These are phyloP conservation scores for Capsicum pubescens DNA, from an alignment of 257 asterid genomes.

Conservation along the genomic window DNA sequence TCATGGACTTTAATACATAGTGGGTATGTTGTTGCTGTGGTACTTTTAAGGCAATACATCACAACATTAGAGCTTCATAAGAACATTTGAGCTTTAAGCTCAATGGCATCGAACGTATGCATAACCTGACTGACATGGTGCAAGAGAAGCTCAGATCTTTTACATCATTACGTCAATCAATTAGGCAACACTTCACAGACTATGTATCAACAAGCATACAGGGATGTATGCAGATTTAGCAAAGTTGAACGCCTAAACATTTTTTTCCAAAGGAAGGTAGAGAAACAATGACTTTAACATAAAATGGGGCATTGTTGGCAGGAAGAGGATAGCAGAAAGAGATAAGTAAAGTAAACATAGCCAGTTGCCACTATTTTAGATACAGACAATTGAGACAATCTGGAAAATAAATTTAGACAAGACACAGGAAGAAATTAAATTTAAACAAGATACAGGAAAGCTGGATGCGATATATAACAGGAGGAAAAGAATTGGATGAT, in stretches of 20 bases:
- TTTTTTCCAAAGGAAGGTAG: background rate
- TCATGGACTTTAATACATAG: too few species aligned
- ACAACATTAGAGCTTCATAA: background rate
- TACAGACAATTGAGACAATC: background rate
- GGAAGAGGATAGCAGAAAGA: background rate
- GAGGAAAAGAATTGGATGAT: constrained; percentile 33
- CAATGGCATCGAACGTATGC: background rate
- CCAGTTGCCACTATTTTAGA: background rate
- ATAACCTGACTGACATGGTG: background rate
- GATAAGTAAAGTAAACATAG: background rate
- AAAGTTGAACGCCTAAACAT: background rate
- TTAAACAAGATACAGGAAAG: background rate
- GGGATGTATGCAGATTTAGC: background rate
- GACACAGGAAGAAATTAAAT: background rate
- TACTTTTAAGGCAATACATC: background rate
- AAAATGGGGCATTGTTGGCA: background rate
- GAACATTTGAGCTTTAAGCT: constrained; percentile 3
- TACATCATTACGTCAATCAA: background rate
- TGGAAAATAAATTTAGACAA: background rate
- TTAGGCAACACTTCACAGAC: background rate
- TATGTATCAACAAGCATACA: background rate
- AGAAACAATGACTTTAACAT: background rate
- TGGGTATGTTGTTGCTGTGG: too few species aligned
- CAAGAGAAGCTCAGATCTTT: background rate
- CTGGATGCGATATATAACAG: background rate